A percentile compares a stretch with the other conserved stretches of the same genome.
These are phyloP conservation scores for Porphyrellus sp. DNA, from an alignment of 1,284 basidiomycete species.

Conservation along the genomic window DNA sequence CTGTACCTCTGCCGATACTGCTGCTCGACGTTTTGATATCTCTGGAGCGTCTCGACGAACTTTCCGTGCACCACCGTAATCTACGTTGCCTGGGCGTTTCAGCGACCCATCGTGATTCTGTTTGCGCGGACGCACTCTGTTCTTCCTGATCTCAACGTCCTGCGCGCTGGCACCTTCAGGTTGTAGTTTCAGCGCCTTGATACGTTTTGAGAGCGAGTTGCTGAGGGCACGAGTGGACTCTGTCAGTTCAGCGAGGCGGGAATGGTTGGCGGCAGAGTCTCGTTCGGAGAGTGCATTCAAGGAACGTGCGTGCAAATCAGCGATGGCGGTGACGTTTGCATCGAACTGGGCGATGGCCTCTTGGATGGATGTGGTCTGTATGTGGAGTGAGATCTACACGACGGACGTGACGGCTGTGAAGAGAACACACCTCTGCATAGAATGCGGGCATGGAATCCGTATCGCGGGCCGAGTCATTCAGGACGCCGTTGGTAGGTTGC, in stretches of 20 bases:
- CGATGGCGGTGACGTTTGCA: slow-evolving; percentile 54
- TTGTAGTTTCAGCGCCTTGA: slow-evolving; percentile 52
- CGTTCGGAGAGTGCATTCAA: slow-evolving; percentile 54
- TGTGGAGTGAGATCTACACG: slow-evolving; percentile 22
- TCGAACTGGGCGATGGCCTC: slow-evolving; percentile 54
- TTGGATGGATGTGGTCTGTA: slow-evolving; percentile 55
- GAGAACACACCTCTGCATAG: slow-evolving; percentile 31
- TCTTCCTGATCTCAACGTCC: slow-evolving; percentile 64
- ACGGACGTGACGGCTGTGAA: neutral
- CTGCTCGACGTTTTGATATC: slow-evolving; percentile 83
- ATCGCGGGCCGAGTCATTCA: slow-evolving; percentile 15
- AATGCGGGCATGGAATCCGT: slow-evolving; percentile 30
- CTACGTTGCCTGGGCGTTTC: slow-evolving; percentile 33
- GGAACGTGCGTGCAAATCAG: slow-evolving; percentile 56
- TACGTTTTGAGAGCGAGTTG: slow-evolving; percentile 61
- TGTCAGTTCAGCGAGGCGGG: slow-evolving; percentile 55
- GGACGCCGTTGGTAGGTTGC: neutral
- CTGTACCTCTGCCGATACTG: slow-evolving; percentile 80
- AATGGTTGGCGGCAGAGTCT: slow-evolving; percentile 43
- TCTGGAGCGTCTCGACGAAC: slow-evolving; percentile 67
- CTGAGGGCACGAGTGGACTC: slow-evolving; percentile 61
- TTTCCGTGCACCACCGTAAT: slow-evolving; percentile 54
- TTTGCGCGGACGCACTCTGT: slow-evolving; percentile 55
- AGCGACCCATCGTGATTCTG: neutral
- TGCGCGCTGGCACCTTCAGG: slow-evolving; percentile 37